A percentile compares a stretch with the other conserved stretches of the same genome.
These are phyloP conservation scores for Euphorbia pulcherrima DNA, from an alignment of 345 rosid genomes.

Conservation along the genomic window DNA sequence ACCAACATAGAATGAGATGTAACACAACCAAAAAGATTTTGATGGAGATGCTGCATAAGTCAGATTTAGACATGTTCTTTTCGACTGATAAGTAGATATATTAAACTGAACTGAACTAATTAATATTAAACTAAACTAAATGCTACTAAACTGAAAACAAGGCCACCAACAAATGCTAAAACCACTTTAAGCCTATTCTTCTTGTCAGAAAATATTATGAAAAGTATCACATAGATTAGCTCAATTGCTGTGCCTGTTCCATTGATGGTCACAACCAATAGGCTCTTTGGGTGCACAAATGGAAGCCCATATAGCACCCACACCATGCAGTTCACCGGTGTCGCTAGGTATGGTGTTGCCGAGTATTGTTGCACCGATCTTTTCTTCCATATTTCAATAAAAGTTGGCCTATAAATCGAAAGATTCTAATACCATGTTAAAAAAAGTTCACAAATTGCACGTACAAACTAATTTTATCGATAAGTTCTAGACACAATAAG, in stretches of 20 bases:
- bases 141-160: too few relatives aligned
- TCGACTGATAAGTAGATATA: too few relatives aligned
- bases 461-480: too few relatives aligned
- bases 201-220: slow-evolving; percentile 35
- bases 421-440: too few relatives aligned
- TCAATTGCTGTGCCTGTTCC: slow-evolving; percentile 60
- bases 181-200: slow-evolving; percentile 39
- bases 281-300: slow-evolving; percentile 60
- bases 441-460: too few relatives aligned
- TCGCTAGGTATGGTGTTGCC: slow-evolving; percentile 72
- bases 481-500: too few relatives aligned
- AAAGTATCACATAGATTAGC: slow-evolving; percentile 45
- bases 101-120: too few relatives aligned
- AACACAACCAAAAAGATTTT: too few relatives aligned
- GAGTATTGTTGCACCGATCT: slow-evolving; percentile 76
- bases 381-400: slow-evolving; percentile 57
- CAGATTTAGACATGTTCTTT: too few relatives aligned
- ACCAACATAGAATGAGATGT: too few relatives aligned
- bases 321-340: slow-evolving; percentile 66
- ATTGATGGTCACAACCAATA: slow-evolving; percentile 66
- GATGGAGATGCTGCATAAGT: too few relatives aligned
- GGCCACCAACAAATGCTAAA: slow-evolving; percentile 29
- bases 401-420: slow-evolving; percentile 67
- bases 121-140: too few relatives aligned
- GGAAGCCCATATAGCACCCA: slow-evolving; percentile 91